These are phyloP conservation scores for Aspergillus neoniger DNA, from an alignment of 2,329 filamentous ascomycete species.

Conservation along the genomic window DNA sequence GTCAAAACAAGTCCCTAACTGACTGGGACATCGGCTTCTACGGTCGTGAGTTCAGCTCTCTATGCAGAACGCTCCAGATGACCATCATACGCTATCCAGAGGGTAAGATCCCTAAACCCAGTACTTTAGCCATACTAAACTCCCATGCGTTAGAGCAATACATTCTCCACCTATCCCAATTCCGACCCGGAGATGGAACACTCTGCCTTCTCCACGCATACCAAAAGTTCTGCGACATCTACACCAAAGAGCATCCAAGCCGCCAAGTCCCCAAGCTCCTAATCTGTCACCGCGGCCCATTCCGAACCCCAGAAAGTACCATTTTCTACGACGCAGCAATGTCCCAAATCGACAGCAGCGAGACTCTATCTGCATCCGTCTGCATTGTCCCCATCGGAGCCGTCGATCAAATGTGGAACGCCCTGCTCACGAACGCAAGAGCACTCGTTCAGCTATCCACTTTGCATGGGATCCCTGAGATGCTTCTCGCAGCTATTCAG, in stretches of 20 bases:
- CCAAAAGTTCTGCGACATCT: neutral
- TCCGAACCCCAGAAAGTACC: conserved; percentile 73
- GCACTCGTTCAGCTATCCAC: conserved; percentile 8
- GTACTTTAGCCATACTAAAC: too few relatives aligned
- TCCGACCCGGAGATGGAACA: conserved; percentile 10
- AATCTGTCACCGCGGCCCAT: conserved; percentile 72
- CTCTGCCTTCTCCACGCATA: conserved; percentile 9
- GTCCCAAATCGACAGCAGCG: neutral
- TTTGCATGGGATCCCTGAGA: conserved; percentile 10
- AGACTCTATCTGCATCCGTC: neutral
- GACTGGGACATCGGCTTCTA: conserved; percentile 49
- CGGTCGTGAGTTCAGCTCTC: conserved; percentile 13
- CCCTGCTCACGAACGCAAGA: conserved; percentile 9
- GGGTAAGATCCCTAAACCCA: neutral
- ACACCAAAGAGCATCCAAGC: neutral
- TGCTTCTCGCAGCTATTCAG: conserved; percentile 7
- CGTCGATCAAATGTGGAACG: conserved; percentile 15
- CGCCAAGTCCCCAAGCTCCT: conserved; percentile 69
- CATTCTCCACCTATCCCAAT: conserved; percentile 12
- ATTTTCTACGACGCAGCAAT: conserved; percentile 60
- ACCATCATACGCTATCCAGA: conserved; percentile 9
- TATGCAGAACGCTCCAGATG: conserved; percentile 3
- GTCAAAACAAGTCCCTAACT: conserved; percentile 70
- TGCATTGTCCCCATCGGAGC: conserved; percentile 13
- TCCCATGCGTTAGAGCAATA: conserved; percentile 4